Conservation (phyloP, 257 asterid genomes). For the Datura wrightii region DNA sequence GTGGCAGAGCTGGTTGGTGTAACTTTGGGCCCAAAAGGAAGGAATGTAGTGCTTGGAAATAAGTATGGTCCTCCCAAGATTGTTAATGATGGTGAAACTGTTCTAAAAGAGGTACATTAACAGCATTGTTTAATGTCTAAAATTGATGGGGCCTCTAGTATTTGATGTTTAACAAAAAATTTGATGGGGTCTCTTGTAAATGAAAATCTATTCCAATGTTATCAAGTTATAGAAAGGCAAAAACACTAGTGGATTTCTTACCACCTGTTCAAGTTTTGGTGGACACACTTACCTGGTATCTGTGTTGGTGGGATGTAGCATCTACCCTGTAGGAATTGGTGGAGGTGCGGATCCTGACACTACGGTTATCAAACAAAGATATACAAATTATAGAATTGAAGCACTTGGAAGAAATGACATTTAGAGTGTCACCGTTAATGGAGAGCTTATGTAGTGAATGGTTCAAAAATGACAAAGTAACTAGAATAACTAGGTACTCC, state of each 20-base stretch:
- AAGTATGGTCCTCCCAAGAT: constrained; percentile 95
- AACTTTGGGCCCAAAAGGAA: constrained; percentile 89
- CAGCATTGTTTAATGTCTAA: background rate
- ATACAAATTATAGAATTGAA: background rate
- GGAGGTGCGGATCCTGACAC: background rate
- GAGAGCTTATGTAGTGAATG: background rate
- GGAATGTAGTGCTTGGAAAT: constrained; percentile 90
- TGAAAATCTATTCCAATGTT: background rate
- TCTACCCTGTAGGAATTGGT: background rate
- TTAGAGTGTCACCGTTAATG: background rate
- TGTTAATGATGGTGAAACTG: constrained; percentile 92
- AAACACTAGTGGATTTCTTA: background rate
- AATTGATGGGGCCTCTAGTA: background rate
- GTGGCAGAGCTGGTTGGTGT: constrained; percentile 88
- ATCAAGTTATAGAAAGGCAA: background rate
- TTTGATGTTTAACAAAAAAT: background rate
- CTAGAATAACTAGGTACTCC: background rate
- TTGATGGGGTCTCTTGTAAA: background rate
- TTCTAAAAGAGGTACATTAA: constrained; percentile 73
- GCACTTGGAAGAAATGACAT: background rate
- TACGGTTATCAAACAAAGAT: background rate
- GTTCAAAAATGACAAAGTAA: background rate
- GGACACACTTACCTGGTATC: background rate
- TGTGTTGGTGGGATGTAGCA: background rate
- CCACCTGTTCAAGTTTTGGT: background rate